Evolutionary conservation across 2,329 filamentous ascomycete species (phyloP).

Genomic region (Microdochium bolleyi): DNA sequence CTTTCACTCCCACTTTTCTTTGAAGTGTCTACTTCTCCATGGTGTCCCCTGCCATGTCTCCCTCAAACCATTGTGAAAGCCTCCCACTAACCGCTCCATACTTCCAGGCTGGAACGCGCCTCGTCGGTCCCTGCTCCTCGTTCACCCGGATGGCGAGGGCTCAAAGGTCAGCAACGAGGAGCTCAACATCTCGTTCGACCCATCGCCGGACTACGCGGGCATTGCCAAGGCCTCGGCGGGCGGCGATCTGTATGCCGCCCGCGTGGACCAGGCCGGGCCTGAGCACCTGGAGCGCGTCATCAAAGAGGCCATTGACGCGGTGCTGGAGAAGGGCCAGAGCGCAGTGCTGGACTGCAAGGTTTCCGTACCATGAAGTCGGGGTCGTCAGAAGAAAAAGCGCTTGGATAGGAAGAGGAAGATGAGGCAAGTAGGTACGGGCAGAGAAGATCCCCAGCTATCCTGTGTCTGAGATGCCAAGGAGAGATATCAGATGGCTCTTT

Average conservation of each 20-base stretch:
- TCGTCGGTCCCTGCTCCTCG: constrained; percentile 44
- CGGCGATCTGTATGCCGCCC: constrained; percentile 41
- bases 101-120: constrained; percentile 51
- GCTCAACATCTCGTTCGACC: constrained; percentile 53
- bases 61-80: background rate
- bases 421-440: too few relatives aligned
- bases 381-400: too few relatives aligned
- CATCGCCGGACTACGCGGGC: constrained; percentile 49
- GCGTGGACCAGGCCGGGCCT: constrained; percentile 31
- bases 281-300: constrained; percentile 36
- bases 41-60: background rate
- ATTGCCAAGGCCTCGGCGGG: constrained; percentile 53
- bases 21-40: too few relatives aligned
- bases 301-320: constrained; percentile 39
- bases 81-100: background rate
- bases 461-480: too few relatives aligned
- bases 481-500: too few relatives aligned
- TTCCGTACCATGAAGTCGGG: background rate
- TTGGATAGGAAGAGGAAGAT: too few relatives aligned
- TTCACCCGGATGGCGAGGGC: constrained; percentile 49
- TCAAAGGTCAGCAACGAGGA: constrained; percentile 51
- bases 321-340: constrained; percentile 36
- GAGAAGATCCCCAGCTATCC: too few relatives aligned
- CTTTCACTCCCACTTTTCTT: background rate
- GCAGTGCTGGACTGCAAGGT: constrained; percentile 48